Conservation (phyloP, 306 rosid genomes). For the Cucumis melo region DNA sequence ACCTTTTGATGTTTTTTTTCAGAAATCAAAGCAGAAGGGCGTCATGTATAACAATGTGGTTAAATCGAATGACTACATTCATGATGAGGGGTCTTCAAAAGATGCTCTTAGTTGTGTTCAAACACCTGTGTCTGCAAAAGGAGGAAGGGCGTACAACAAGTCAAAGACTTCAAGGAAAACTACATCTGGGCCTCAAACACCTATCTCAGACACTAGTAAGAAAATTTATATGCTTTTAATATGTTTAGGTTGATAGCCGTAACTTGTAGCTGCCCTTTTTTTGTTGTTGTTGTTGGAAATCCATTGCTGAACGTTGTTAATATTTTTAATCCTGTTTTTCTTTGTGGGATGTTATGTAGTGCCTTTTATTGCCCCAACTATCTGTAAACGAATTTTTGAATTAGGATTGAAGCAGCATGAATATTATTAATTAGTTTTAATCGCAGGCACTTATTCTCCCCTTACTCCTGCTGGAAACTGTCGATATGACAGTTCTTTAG, state of each 20-base stretch:
- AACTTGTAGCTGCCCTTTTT: neutral
- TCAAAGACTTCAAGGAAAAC: slow-evolving; percentile 56
- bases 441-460: slow-evolving; percentile 72
- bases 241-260: slow-evolving; percentile 2
- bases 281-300: neutral
- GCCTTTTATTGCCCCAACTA: neutral
- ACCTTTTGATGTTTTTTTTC: slow-evolving; percentile 18
- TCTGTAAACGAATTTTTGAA: neutral
- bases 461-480: slow-evolving; percentile 87
- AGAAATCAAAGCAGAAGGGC: slow-evolving; percentile 59
- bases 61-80: slow-evolving; percentile 34
- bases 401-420: neutral
- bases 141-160: slow-evolving; percentile 48
- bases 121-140: slow-evolving; percentile 80
- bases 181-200: slow-evolving; percentile 67
- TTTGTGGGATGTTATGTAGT: neutral
- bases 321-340: neutral
- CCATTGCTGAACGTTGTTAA: neutral
- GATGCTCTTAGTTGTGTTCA: slow-evolving; percentile 38
- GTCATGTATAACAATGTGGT: slow-evolving; percentile 30
- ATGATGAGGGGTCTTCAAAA: slow-evolving; percentile 38
- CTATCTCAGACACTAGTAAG: slow-evolving; percentile 62
- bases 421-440: neutral
- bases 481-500: slow-evolving; percentile 94
- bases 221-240: neutral